Evolutionary conservation across 441 rosid genomes (phyloP), one percentile per base, ranked within the genome.

Genomic region (Melastoma candidum): DNA sequence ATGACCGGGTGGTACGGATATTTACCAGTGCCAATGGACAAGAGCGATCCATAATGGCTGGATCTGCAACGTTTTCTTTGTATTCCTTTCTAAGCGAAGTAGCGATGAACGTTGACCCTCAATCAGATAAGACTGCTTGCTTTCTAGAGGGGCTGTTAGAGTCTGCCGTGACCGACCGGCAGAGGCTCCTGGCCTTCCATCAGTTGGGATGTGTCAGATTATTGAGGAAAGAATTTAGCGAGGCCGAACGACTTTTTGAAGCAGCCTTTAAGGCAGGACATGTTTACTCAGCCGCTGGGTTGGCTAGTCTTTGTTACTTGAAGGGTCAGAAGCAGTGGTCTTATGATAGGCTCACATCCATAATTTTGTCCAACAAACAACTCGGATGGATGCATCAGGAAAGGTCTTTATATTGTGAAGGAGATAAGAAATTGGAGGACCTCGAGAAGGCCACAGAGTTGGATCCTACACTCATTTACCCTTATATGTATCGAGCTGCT

Each of bases 301-400:
- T 93, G 74, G 95, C 97, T 51, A 84, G 95, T 71, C 57, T 89
- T 29, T 74, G 77, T 57, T 67, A 55, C 78, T 64, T 82, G 17
- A 81, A 70, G 70, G 95, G 97, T 49, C 79, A 71, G 61, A 73
- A 59, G 50, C 73, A 73, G 62, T 72, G 78, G 84, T 80, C 84
- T 53, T 81, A 83, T 45, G 95, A 93, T 69, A 86, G 78, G 71
- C 82, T 93, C 58, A 84, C 75, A 78, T 82, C 85, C 7, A 76
- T 85, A 51, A 81, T 89, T 58, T 79, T 95, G 53, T 82, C 95
- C n/a, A 58, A 46, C 58, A 64, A 75, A 24, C 85, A 87, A 0
- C 80, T 79, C 0, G 98, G 98, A 43, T 89, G 98, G 97, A 89
- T 93, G 96, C 79, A 93, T 66, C 96, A 79, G 55, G 98, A 93